Base-by-base conservation (phyloP, 108 stramenopile species). In the Fistulifera solaris region DNA sequence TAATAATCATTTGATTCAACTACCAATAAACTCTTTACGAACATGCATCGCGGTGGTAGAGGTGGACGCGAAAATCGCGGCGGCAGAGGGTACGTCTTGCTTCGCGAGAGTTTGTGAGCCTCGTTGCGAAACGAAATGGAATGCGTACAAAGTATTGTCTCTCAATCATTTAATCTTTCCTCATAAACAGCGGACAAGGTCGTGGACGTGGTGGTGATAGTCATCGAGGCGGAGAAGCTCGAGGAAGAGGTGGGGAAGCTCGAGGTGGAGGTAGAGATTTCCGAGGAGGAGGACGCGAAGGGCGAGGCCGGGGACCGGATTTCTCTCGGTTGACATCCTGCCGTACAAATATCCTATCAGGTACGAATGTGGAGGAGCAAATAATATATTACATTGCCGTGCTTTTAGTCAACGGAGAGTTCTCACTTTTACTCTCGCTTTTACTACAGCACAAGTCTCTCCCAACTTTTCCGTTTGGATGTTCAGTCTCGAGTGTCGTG, bases 401-500 rank as follows among this genome's bases (percentile, higher is more conserved):
- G n/a, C n/a, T n/a, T n/a, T n/a, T n/a, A n/a, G n/a, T n/a, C n/a
- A n/a, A n/a, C n/a, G 4, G 19, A 3, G 17, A 22, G 2, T 3
- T 45, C 19, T 5, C 11, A 8, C 19, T 18, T 19, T 54, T 38
- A 10, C 13, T n/a, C n/a, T 54, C n/a, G n/a, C 35, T 38, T 39
- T 10, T n/a, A n/a, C 15, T 26, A 4, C 13, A 17, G 25, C 31
- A 18, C n/a, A 19, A 19, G 27, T 57, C 38, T 43, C 69, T 17
- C 72, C 66, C 39, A 49, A 56, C 47, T 69, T 81, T 28, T 54
- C 54, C 17, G 76, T 81, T 54, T 74, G 47, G 54, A 45, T 73
- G 31, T 81, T 76, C 48, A 59, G 65, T 21, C 47, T 81, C 2
- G 54, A 67, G 27, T 52, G 26, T 39, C 24, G 23, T 6, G 58